A percentile compares a stretch with the other conserved stretches of the same genome.
These are phyloP conservation scores for Xylaria arbuscula DNA, from an alignment of 2,329 filamentous ascomycete genomes.

Conservation along the genomic window DNA sequence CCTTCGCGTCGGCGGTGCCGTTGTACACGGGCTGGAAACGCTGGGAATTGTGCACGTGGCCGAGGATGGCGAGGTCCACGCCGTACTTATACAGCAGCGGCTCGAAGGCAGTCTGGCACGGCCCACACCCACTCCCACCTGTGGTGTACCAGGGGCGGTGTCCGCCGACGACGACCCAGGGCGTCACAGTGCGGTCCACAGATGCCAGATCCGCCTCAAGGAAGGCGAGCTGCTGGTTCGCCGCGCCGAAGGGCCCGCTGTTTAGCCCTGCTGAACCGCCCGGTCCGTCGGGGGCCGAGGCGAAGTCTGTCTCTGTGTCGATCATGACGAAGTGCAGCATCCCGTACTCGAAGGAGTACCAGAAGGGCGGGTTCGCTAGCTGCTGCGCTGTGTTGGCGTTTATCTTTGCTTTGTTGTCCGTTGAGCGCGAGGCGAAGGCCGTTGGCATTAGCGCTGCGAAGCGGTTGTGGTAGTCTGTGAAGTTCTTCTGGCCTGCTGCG, in stretches of 20 bases:
- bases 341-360: constrained; percentile 71
- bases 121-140: constrained; percentile 51
- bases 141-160: constrained; percentile 62
- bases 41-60: constrained; percentile 69
- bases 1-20: constrained; percentile 51
- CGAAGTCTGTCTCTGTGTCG: constrained; percentile 68
- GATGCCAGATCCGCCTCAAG: constrained; percentile 65
- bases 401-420: constrained; percentile 54
- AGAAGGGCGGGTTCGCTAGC: constrained; percentile 65
- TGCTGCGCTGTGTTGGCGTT: constrained; percentile 59
- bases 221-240: constrained; percentile 64
- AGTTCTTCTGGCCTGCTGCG: constrained; percentile 67
- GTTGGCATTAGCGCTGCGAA: constrained; percentile 65
- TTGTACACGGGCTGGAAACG: constrained; percentile 59
- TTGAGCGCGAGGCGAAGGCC: constrained; percentile 61
- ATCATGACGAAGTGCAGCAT: constrained; percentile 66
- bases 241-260: constrained; percentile 61
- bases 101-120: constrained; percentile 66
- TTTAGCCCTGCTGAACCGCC: constrained; percentile 57
- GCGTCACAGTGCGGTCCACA: constrained; percentile 65
- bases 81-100: constrained; percentile 65
- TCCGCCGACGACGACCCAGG: constrained; percentile 62
- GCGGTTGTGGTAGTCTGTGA: constrained; percentile 68
- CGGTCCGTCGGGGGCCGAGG: constrained; percentile 58
- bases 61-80: constrained; percentile 67